These are phyloP conservation scores for Paecilomyces formosus DNA, from an alignment of 2,329 filamentous ascomycete genomes.

Conservation along the genomic window DNA sequence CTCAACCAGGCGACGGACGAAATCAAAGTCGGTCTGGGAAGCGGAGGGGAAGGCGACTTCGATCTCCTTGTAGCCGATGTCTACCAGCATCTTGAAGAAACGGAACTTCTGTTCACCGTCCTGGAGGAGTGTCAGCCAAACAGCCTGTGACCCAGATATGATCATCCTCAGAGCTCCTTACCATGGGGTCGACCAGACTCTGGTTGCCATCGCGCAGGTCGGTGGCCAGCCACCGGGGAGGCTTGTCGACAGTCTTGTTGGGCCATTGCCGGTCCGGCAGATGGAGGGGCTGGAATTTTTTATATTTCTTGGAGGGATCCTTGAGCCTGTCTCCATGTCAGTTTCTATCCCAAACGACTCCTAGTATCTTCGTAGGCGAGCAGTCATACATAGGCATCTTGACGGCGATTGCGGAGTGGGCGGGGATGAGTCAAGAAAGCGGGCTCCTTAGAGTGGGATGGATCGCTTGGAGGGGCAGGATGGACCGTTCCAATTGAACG, in stretches of 20 bases:
- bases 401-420: slow-evolving; percentile 10
- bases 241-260: slow-evolving; percentile 69
- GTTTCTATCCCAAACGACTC: background rate
- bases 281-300: slow-evolving; percentile 38
- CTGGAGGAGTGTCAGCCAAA: slow-evolving; percentile 36
- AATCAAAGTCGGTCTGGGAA: slow-evolving; percentile 93
- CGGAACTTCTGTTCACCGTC: slow-evolving; percentile 90
- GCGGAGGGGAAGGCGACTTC: slow-evolving; percentile 94
- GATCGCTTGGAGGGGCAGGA: background rate
- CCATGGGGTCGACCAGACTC: slow-evolving; percentile 87
- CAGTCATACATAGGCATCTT: slow-evolving; percentile 31
- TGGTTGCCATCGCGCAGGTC: slow-evolving; percentile 92
- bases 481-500: background rate
- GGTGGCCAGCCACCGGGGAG: slow-evolving; percentile 84
- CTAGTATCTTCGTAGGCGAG: background rate
- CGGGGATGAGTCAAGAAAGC: slow-evolving; percentile 9
- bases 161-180: slow-evolving; percentile 34
- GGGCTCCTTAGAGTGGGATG: background rate
- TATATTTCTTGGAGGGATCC: slow-evolving; percentile 43
- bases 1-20: slow-evolving; percentile 77
- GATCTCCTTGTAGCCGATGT: slow-evolving; percentile 95
- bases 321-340: slow-evolving; percentile 32
- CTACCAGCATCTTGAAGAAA: slow-evolving; percentile 90
- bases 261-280: slow-evolving; percentile 64
- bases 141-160: background rate